Evolutionary conservation across 805 yeast genomes (phyloP), one percentile per base, ranked within the genome.

Genomic region (Spathaspora sp.): DNA sequence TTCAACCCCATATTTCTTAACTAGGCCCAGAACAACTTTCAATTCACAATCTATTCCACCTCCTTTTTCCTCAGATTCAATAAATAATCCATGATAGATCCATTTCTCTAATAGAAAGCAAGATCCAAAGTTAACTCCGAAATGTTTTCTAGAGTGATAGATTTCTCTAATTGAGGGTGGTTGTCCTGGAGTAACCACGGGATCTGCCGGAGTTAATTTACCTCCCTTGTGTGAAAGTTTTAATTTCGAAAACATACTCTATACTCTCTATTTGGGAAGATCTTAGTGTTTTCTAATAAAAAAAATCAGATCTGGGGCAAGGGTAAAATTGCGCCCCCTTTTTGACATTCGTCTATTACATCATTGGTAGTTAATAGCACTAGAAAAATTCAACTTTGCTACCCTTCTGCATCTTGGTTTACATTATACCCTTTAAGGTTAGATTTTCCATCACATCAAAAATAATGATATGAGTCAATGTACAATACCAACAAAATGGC

Each of bases 101-200:
- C 89, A 92, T 59, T 83, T 84, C 63, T 92, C 97, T 45, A 82
- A 74, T 1, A 91, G 85, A 65, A 91, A 92, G 52, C 86, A 67
- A 0, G 91, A 79, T 0, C 98, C 98, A 42, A 92, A 70, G 66
- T 91, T 92, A 31, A 89, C 96, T 6, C 97, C 98, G 62, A 80
- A 83, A 62, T 89, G 88, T 58, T 70, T 70, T 49, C 94, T 71
- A 18, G 77, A 68, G 58, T 79, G 85, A 60, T 76, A 83, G n/a
- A 87, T 77, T 20, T 83, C 75, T 42, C 66, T 70, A 48, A 61
- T 63, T 8, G 76, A 60, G 4, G 79, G 82, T 3, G 61, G 54
- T 29, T 60, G 56, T 10, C 63, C 67, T 1, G 61, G 57, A 18
- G 60, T 54, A 3, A 57, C 67, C 5, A 69, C 69, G 2, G 70